Percentiles rank a stretch among this genome's conserved stretches.
These are phyloP conservation scores for Corymbia calophylla DNA, from an alignment of 441 rosid species.

Conservation along the genomic window DNA sequence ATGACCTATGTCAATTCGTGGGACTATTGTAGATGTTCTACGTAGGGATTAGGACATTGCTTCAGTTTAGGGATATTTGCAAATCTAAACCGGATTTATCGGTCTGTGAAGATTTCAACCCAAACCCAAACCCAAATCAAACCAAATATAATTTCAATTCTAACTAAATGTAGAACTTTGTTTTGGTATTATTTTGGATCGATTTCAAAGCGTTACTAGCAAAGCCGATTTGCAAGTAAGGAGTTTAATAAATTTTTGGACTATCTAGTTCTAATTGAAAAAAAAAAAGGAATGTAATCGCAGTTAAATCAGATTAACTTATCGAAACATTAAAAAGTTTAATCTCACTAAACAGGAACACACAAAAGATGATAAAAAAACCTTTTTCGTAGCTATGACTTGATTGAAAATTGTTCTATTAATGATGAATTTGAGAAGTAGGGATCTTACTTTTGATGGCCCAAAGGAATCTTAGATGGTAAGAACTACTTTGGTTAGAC, in stretches of 20 bases:
- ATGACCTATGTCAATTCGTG: not conserved
- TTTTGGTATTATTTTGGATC: no score
- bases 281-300: not conserved
- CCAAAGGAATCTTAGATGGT: not conserved
- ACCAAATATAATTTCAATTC: no score
- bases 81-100: not conserved
- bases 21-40: not conserved
- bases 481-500: not conserved
- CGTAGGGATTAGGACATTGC: accelerated
- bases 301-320: not conserved
- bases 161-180: no score
- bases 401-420: not conserved
- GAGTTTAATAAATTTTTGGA: no score
- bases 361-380: not conserved
- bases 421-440: not conserved
- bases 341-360: not conserved
- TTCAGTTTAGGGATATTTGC: not conserved
- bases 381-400: not conserved
- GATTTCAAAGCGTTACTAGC: no score
- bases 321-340: no score
- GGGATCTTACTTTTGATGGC: not conserved
- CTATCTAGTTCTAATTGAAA: no score
- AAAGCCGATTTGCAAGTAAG: no score
- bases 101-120: not conserved
- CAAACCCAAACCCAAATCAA: no score